Base-by-base conservation (phyloP, 2,329 filamentous ascomycete species). In the Paecilomyces fulvus region DNA sequence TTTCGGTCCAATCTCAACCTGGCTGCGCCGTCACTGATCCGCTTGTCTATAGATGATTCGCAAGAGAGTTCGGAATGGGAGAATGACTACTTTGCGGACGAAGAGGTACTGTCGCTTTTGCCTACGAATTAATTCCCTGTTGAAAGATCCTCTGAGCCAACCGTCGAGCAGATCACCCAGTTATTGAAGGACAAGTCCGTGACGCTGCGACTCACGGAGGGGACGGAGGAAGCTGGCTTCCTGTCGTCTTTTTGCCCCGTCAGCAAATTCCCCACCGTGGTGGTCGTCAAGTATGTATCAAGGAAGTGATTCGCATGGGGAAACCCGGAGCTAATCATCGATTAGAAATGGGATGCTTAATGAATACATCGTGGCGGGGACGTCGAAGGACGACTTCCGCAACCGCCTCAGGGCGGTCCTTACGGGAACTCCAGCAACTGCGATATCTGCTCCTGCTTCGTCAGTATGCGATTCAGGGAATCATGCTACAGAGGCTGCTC, bases 221-320 rank as follows among this genome's bases (percentile, higher is more conserved):
- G 86, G 21, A 91, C 88, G 1, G 82, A 88, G 61, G 91, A 96
- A 75, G 90, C 90, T 9, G 85, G 83, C 5, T 95, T 90, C 65
- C 78, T 97, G 12, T 82, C 86, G 9, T 89, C 89, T 50, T 89
- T 96, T 65, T 95, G 90, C 65, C 89, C 90, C 0, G 77, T 96
- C n/a, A 81, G 83, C 1, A 84, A 84, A 62, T 84, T 84, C n/a
- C 92, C 92, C 0, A 88, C 88, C 1, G 74, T 96, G 8, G 81
- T 96, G 14, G 77, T 95, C 20, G 92, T 96, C 63, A 84, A 86
- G 82, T 87, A 75, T 54, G 80, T 67, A 10, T 59, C n/a, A 28
- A 49, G 17, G 30, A 58, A 12, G 10, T n/a, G 12, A 25, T n/a
- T 3, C 10, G 33, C 17, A 17, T 17, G 3, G 12, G 20, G 23